Base-by-base conservation (phyloP, 139 green algal genomes). In the Chlorokybus atmophyticus region DNA sequence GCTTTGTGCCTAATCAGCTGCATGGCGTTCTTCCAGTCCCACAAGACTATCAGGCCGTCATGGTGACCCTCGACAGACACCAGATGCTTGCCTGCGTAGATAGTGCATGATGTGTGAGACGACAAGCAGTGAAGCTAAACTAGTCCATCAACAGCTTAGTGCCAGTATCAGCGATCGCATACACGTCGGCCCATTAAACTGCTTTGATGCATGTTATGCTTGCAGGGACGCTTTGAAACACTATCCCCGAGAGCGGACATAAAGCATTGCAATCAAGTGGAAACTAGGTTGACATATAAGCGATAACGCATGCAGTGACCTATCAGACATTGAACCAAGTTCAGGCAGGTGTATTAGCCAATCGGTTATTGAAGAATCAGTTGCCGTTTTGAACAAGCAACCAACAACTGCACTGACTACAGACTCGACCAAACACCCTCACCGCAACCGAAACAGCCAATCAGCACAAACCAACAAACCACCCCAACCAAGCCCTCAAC, bases 11-110 rank as follows among this genome's bases (percentile, higher is more conserved):
- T 7, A 7, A 24, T 23, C 7, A 52, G 7, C 14, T 29, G 44
- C 7, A 17, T 24, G n/a, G n/a, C 44, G 6, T 7, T 17, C 44
- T 26, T 7, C 44, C 44, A 52, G 44, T 52, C 44, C 44, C 44
- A 52, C 14, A 52, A 8, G 7, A 21, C 10, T 19, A 52, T 7
- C 5, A 30, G 10, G 44, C 44, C 44, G 44, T 52, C 44, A 23
- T 52, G 44, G 44, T 19, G 44, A 23, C 6, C 44, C n/a, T 23
- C 44, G 7, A 52, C 44, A 5, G 44, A 52, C n/a, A 52, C 44
- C 14, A 52, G 44, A 17, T 52, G 10, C 44, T 52, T 52, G 10
- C 10, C 44, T 29, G 44, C 14, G 44, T 19, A 23, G 44, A 23
- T 7, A 17, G 35, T 44, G 35, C 10, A 14, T 10, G 14, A 14